Conservation (phyloP, 805 yeast genomes). For the Spencermartinsiella europaea region DNA sequence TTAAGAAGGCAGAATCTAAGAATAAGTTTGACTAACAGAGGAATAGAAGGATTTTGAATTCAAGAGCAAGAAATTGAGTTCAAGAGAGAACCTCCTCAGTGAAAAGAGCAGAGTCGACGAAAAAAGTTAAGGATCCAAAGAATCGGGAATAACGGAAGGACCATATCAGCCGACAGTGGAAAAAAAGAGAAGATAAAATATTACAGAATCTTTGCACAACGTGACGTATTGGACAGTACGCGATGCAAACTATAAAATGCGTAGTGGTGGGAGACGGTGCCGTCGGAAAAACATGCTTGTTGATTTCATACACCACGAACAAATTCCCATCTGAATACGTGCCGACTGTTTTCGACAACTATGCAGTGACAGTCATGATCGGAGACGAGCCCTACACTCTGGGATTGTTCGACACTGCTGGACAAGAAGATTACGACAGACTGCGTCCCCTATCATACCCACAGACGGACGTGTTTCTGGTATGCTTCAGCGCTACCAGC, state of each 20-base stretch:
- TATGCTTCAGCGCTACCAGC: constrained; percentile 93
- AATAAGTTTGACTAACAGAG: too few relatives aligned
- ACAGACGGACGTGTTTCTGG: constrained; percentile 92
- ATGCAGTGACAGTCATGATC: constrained; percentile 46
- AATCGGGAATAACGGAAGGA: too few relatives aligned
- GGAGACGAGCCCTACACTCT: constrained; percentile 98
- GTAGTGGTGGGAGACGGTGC: constrained; percentile 99
- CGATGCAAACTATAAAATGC: constrained; percentile 56
- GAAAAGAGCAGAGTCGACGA: too few relatives aligned
- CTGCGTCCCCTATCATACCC: constrained; percentile 95
- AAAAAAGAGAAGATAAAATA: too few relatives aligned
- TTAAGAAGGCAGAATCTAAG: too few relatives aligned
- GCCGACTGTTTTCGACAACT: constrained; percentile 94
- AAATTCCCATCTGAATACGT: constrained; percentile 98
- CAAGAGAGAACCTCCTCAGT: too few relatives aligned
- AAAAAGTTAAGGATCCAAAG: too few relatives aligned
- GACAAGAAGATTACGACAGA: constrained; percentile 98
- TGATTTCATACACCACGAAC: constrained; percentile 93
- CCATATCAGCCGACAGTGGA: too few relatives aligned
- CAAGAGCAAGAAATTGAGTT: too few relatives aligned
- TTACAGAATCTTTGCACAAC: too few relatives aligned
- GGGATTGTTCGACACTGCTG: constrained; percentile 98
- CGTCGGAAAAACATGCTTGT: constrained; percentile 94
- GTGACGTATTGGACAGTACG: too few relatives aligned
- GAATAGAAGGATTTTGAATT: too few relatives aligned